Conservation (phyloP, 139 green algal genomes). For the Chlamydomonas sphaeroides region DNA sequence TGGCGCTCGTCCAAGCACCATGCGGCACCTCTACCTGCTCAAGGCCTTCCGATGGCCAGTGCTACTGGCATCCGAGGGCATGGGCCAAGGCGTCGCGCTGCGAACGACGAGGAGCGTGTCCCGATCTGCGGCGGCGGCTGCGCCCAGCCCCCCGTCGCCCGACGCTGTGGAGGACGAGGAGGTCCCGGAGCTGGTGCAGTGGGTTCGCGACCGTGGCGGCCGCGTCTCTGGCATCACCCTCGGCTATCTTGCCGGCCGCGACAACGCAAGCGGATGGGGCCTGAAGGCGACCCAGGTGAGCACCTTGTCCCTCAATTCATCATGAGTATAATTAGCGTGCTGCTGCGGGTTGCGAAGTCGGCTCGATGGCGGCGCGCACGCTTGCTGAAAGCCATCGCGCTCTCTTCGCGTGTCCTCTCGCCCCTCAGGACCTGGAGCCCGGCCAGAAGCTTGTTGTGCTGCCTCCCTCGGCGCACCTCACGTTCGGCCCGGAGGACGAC, state of each 20-base stretch:
- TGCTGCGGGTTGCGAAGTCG: no score
- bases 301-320: no score
- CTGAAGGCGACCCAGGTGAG: conserved; percentile 22
- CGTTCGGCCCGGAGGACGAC: conserved; percentile 65
- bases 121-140: no score
- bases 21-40: conserved; percentile 5
- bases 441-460: conserved; percentile 48
- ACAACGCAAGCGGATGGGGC: conserved; percentile 45
- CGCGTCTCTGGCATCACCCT: conserved; percentile 18
- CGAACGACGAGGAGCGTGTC: no score
- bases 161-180: no score
- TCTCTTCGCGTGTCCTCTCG: not conserved
- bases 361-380: no score
- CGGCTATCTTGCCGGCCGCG: conserved; percentile 37
- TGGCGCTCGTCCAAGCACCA: no score
- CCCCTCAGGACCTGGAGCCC: not conserved
- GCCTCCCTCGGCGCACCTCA: conserved; percentile 65
- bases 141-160: no score
- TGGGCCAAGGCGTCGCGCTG: not conserved
- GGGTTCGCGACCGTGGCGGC: conserved; percentile 25
- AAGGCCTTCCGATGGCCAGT: not conserved
- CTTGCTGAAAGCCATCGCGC: not conserved
- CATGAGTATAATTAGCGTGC: not conserved
- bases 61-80: not conserved
- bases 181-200: conserved; percentile 24